Percentiles rank a stretch among this genome's conserved stretches.
Conservation (phyloP, 371 early-diverging fungal species). For the Parasitella parasitica region DNA sequence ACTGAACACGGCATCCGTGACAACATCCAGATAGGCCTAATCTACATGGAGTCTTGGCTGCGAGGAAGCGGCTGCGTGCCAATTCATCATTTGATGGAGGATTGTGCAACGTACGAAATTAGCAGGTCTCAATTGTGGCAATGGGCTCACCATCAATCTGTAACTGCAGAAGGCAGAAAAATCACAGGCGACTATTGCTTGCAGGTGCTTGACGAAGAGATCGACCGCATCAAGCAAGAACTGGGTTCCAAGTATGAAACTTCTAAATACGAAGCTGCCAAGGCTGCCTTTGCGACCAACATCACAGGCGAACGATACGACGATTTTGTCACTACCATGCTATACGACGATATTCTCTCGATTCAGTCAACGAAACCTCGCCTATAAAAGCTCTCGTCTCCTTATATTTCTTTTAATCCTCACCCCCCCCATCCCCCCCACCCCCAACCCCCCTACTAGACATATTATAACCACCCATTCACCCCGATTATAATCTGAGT, state of each 20-base stretch:
- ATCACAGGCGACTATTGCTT: slow-evolving; percentile 77
- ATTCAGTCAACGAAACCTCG: slow-evolving; percentile 12
- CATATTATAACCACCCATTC: not conserved
- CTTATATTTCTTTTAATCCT: not conserved
- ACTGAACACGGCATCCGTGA: slow-evolving; percentile 88
- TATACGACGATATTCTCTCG: slow-evolving; percentile 74
- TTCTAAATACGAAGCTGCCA: slow-evolving; percentile 77
- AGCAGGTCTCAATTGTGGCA: slow-evolving; percentile 96
- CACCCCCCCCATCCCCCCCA: no score
- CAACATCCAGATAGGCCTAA: slow-evolving; percentile 89
- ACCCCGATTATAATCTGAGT: slow-evolving; percentile 1
- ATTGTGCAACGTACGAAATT: slow-evolving; percentile 91
- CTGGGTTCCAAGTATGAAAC: slow-evolving; percentile 62
- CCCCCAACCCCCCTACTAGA: not conserved
- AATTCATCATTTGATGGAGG: slow-evolving; percentile 63
- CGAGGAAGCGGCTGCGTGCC: slow-evolving; percentile 95
- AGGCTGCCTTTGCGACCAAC: slow-evolving; percentile 74
- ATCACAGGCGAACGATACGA: slow-evolving; percentile 80
- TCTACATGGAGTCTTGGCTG: slow-evolving; percentile 96
- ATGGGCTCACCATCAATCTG: slow-evolving; percentile 90
- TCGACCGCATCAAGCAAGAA: slow-evolving; percentile 62
- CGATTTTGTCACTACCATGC: slow-evolving; percentile 88
- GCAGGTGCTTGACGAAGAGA: slow-evolving; percentile 85
- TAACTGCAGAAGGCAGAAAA: slow-evolving; percentile 76
- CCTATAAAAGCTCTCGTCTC: slow-evolving; percentile 9